Percentiles rank a stretch among this genome's conserved stretches.
phyloP scores from a whole-genome alignment of 2,329 filamentous ascomycete species.

The Penicillium palitans region DNA sequence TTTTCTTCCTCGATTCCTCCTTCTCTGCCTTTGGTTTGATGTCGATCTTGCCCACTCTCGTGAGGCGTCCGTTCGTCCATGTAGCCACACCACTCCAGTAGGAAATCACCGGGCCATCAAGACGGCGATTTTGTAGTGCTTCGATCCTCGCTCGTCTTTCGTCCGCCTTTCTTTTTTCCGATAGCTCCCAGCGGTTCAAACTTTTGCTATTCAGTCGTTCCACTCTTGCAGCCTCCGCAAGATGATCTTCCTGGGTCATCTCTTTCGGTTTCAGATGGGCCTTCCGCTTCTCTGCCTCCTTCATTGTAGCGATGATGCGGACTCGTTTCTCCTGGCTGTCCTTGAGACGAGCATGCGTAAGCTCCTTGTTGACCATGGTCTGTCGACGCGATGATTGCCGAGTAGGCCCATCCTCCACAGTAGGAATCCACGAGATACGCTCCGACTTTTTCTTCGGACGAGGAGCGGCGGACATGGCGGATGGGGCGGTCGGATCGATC shows the following conservation, averaged over 20 bases:
- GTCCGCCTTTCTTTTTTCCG: constrained; percentile 83
- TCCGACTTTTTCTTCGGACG: constrained; percentile 69
- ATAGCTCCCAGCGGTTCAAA: constrained; percentile 89
- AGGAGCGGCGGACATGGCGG: constrained; percentile 41
- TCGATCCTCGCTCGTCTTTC: constrained; percentile 80
- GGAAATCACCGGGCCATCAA: constrained; percentile 85
- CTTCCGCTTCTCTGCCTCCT: constrained; percentile 61
- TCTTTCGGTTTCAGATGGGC: constrained; percentile 74
- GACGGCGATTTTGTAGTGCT: constrained; percentile 79
- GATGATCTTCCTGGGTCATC: constrained; percentile 82
- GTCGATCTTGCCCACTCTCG: constrained; percentile 66
- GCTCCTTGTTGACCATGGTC: constrained; percentile 66
- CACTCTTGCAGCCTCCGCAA: constrained; percentile 77
- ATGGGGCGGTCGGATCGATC: constrained; percentile 58
- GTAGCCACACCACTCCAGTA: constrained; percentile 91
- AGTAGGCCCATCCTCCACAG: constrained; percentile 60
- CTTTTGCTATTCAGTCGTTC: constrained; percentile 88
- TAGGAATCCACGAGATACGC: constrained; percentile 68
- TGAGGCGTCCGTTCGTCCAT: constrained; percentile 74
- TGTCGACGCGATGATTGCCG: constrained; percentile 63
- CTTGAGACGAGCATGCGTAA: constrained; percentile 50
- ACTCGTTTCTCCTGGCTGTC: constrained; percentile 51
- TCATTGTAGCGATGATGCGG: constrained; percentile 57
- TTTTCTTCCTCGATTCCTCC: constrained; percentile 47
- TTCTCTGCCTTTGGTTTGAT: constrained; percentile 40